Conservation (phyloP, 164 flowering plant species). For the Taxillus chinensis region DNA sequence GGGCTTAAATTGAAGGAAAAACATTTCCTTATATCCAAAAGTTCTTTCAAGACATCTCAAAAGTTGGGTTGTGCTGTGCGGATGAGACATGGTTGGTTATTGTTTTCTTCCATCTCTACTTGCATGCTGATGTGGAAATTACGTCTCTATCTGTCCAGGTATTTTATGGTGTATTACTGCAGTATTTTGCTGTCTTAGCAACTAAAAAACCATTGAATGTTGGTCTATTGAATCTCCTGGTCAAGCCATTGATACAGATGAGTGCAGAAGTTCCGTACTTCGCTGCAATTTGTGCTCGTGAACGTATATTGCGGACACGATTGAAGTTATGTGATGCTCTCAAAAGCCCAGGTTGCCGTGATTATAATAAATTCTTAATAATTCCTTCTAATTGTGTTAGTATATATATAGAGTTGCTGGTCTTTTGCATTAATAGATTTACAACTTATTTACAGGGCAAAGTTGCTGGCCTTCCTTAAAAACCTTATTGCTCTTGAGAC, state of each 20-base stretch:
- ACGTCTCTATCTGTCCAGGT: conserved; percentile 33
- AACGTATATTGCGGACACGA: conserved; percentile 48
- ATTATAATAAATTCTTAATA: conserved; percentile 3
- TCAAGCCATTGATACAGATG: conserved; percentile 89
- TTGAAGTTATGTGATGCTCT: conserved; percentile 55
- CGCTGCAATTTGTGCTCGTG: conserved; percentile 95
- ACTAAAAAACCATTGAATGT: conserved; percentile 65
- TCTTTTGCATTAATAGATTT: conserved; percentile 3
- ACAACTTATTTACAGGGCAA: conserved; percentile 32
- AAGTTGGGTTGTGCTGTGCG: no score
- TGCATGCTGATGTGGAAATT: neutral
- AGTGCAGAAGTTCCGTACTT: conserved; percentile 76
- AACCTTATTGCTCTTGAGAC: conserved; percentile 67
- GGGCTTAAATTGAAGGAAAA: no score
- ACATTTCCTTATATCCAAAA: no score
- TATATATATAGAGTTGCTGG: neutral
- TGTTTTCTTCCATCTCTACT: neutral
- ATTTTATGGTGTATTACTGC: conserved; percentile 82
- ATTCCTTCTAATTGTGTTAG: conserved; percentile 1
- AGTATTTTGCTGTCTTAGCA: conserved; percentile 78
- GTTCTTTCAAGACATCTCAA: no score
- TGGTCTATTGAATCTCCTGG: conserved; percentile 57
- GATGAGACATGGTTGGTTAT: no score
- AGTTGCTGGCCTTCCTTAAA: conserved; percentile 90
- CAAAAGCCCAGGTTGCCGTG: conserved; percentile 48